Conservation (phyloP, 23 red algal species). For the Gracilaria domingensis region DNA sequence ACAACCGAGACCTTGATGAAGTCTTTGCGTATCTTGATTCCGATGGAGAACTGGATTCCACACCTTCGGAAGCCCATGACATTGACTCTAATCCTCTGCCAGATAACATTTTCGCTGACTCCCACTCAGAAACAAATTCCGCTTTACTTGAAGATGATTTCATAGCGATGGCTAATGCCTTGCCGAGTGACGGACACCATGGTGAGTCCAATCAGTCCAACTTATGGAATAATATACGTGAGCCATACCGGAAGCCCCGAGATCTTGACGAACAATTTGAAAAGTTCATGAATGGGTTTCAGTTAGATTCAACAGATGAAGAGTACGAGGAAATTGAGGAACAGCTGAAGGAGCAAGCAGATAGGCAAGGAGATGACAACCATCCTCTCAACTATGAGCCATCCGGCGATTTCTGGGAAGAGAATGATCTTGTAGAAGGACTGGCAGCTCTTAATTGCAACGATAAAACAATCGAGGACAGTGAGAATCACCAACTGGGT, state of each 20-base stretch:
- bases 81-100: neutral
- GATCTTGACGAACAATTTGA: constrained; percentile 85
- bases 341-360: constrained; percentile 12
- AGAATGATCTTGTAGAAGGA: constrained; percentile 30
- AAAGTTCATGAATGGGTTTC: constrained; percentile 55
- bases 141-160: constrained; percentile 57
- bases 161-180: constrained; percentile 17
- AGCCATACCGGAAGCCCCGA: constrained; percentile 50
- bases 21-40: constrained; percentile 63
- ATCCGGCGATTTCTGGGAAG: constrained; percentile 22
- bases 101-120: neutral
- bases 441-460: constrained; percentile 33
- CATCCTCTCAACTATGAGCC: neutral
- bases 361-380: neutral
- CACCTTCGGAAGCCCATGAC: neutral
- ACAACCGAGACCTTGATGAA: constrained; percentile 70
- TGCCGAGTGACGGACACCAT: neutral
- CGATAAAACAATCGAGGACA: neutral
- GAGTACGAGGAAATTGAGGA: constrained; percentile 66
- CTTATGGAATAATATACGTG: constrained; percentile 18
- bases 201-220: neutral
- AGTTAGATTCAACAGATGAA: constrained; percentile 40
- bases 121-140: neutral
- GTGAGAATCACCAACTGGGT: neutral
- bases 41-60: constrained; percentile 50